Conservation (phyloP, 345 rosid genomes). For the Gossypium australe region DNA sequence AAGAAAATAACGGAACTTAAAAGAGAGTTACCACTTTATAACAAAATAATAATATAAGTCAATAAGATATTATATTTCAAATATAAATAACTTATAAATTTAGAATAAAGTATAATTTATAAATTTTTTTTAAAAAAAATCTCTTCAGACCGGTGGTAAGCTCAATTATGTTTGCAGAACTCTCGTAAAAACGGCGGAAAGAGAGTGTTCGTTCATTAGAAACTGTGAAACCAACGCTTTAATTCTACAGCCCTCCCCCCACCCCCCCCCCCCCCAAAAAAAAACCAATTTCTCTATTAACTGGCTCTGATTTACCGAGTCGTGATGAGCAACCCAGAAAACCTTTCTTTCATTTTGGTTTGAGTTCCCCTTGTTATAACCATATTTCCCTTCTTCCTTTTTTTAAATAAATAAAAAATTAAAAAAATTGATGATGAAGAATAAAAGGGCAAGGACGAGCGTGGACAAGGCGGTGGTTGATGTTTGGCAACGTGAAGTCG, state of each 20-base stretch:
- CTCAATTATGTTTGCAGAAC: background rate
- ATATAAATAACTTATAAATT: no score
- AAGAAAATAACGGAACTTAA: fast-evolving
- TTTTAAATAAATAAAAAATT: background rate
- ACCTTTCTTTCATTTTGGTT: no score
- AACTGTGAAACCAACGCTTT: background rate
- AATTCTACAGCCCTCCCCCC: no score
- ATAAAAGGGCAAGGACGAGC: slow-evolving; percentile 27
- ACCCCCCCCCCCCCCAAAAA: no score
- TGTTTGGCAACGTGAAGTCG: slow-evolving; percentile 73
- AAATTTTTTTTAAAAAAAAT: no score
- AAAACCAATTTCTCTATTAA: background rate
- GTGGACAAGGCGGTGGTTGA: slow-evolving; percentile 49
- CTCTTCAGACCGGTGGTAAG: no score
- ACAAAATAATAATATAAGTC: no score
- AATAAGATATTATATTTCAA: no score
- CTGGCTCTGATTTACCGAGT: no score
- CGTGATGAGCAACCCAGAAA: no score
- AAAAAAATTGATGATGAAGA: slow-evolving; percentile 10
- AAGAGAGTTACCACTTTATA: fast-evolving
- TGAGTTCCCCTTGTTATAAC: no score
- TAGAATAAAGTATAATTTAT: no score
- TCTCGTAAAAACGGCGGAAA: background rate
- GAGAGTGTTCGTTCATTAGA: background rate
- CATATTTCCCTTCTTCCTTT: background rate